phyloP scores from a whole-genome alignment of 805 yeast species.

The Isabelozyma pseudorhagii region DNA sequence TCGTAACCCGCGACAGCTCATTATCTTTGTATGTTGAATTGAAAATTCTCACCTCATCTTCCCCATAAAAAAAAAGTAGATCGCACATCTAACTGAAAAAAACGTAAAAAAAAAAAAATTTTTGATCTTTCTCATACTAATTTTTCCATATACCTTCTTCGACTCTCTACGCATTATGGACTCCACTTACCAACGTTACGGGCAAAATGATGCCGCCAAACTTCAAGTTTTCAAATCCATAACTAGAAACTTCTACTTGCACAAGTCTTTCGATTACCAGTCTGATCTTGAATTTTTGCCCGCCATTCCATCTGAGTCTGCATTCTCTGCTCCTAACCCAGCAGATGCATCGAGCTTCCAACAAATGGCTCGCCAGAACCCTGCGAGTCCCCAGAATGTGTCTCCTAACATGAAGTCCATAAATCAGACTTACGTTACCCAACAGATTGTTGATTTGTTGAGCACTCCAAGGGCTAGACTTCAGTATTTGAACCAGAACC shows the following conservation, averaged over 20 bases:
- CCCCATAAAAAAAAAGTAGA: not conserved
- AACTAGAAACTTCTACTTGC: constrained; percentile 52
- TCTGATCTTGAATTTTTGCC: constrained; percentile 63
- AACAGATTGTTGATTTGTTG: not conserved
- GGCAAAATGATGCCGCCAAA: not conserved
- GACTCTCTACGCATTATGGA: not conserved
- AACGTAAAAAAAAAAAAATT: not conserved
- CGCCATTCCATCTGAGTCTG: not conserved
- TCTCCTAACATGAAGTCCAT: constrained; percentile 1
- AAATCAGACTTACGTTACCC: not conserved
- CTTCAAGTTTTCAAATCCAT: not conserved
- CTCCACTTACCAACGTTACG: not conserved
- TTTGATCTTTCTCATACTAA: no score
- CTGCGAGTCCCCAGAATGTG: not conserved
- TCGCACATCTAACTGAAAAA: not conserved
- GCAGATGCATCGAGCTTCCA: not conserved
- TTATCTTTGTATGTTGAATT: not conserved
- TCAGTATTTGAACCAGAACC: constrained; percentile 8
- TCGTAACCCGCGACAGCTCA: not conserved
- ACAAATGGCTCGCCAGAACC: not conserved
- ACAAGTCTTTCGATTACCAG: constrained; percentile 67
- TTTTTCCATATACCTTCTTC: not conserved
- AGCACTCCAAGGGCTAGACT: constrained; percentile 12
- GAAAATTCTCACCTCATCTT: not conserved
- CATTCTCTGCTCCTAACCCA: not conserved